Evolutionary conservation across 495 filamentous ascomycete species (phyloP).

Genomic region (Penicillium canescens): DNA sequence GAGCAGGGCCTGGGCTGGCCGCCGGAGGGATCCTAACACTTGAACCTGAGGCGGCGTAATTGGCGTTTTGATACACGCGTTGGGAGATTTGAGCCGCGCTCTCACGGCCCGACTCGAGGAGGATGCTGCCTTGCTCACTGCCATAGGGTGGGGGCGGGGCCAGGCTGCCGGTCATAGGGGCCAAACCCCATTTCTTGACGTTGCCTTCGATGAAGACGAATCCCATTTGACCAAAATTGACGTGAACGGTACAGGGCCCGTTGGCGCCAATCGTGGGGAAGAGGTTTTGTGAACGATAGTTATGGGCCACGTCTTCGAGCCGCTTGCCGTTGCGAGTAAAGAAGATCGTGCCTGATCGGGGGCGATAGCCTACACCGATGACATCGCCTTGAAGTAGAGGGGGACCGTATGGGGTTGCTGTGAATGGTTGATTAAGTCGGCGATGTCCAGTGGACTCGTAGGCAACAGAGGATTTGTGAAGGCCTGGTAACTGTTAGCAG

Average conservation of each 20-base stretch:
- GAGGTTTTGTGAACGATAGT: conserved; percentile 90
- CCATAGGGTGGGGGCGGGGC: conserved; percentile 96
- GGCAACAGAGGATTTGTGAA: conserved; percentile 86
- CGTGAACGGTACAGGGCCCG: conserved; percentile 87
- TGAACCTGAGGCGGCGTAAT: conserved; percentile 46
- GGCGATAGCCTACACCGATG: conserved; percentile 92
- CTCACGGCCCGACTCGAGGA: conserved; percentile 84
- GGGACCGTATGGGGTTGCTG: conserved; percentile 74
- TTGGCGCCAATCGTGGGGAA: conserved; percentile 95
- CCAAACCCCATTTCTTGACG: conserved; percentile 98
- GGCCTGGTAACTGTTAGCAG: conserved; percentile 56
- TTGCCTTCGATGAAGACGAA: conserved; percentile 99
- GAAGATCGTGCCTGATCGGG: conserved; percentile 91
- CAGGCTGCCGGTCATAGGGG: conserved; percentile 91
- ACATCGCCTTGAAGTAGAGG: conserved; percentile 89
- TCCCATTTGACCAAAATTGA: conserved; percentile 96
- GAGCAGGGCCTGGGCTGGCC: conserved; percentile 83
- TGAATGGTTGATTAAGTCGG: conserved; percentile 90
- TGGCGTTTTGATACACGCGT: conserved; percentile 50
- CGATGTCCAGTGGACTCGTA: conserved; percentile 86
- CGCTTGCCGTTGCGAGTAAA: conserved; percentile 98
- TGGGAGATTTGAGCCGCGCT: conserved; percentile 57
- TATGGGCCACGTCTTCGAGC: conserved; percentile 91
- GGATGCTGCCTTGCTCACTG: conserved; percentile 90
- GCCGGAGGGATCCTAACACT: conserved; percentile 66